These are phyloP conservation scores for Phytophthora parvispora DNA, from an alignment of 352 stramenopile genomes.

Conservation along the genomic window DNA sequence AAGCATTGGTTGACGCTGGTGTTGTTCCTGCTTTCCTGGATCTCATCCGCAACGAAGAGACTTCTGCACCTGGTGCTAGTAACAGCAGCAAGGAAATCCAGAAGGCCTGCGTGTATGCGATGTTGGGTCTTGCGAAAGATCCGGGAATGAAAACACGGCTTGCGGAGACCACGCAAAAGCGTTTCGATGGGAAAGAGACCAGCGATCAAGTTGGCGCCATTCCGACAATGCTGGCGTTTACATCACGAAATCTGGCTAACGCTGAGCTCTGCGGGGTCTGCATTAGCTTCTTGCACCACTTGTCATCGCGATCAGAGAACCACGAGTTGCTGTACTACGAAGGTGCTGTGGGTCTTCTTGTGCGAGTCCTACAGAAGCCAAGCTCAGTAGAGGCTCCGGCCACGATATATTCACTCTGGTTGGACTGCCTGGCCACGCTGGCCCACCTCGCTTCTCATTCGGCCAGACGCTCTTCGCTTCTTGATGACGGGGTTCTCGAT, in stretches of 20 bases:
- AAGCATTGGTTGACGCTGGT: conserved; percentile 78
- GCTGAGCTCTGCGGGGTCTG: conserved; percentile 75
- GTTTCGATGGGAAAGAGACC: conserved; percentile 23
- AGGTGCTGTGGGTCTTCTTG: conserved; percentile 62
- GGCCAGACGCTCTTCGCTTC: conserved; percentile 44
- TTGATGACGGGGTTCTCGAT: conserved; percentile 74
- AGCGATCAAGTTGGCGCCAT: conserved; percentile 57
- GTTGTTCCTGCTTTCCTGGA: conserved; percentile 77
- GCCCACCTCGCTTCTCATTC: conserved; percentile 64
- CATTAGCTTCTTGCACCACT: conserved; percentile 76
- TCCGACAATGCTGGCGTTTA: conserved; percentile 72
- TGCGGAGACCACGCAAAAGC: conserved; percentile 46
- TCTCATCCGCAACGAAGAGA: conserved; percentile 56
- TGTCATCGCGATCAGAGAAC: conserved; percentile 76
- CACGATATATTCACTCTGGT: conserved; percentile 69
- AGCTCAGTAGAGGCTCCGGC: conserved; percentile 39
- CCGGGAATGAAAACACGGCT: conserved; percentile 78
- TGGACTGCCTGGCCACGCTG: conserved; percentile 61
- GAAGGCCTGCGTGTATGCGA: conserved; percentile 82
- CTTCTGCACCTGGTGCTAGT: conserved; percentile 13
- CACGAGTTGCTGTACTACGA: conserved; percentile 74
- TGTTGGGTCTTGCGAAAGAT: conserved; percentile 79
- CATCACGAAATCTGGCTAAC: conserved; percentile 63
- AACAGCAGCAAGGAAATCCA: conserved; percentile 73
- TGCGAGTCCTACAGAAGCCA: conserved; percentile 62